These are phyloP conservation scores for Aspergillus neotritici DNA, from an alignment of 2,329 filamentous ascomycete genomes.

Conservation along the genomic window DNA sequence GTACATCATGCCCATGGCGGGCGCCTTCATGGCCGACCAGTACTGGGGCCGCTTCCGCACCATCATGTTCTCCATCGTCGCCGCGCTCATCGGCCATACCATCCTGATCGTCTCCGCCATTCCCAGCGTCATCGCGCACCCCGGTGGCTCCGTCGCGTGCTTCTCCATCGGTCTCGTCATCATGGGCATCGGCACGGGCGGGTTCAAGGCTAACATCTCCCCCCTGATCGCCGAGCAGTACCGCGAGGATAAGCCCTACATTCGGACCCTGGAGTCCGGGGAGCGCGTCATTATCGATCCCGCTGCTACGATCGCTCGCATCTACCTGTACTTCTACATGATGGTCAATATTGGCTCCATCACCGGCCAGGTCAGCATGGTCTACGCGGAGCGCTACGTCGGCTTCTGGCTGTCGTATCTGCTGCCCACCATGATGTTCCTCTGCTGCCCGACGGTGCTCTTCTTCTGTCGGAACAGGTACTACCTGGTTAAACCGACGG, in stretches of 20 bases:
- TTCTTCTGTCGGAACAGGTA: constrained; percentile 58
- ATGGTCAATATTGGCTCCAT: constrained; percentile 64
- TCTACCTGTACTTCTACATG: constrained; percentile 67
- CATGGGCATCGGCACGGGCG: constrained; percentile 69
- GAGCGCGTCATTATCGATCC: constrained; percentile 67
- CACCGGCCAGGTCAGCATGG: constrained; percentile 59
- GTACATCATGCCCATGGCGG: constrained; percentile 55
- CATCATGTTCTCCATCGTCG: constrained; percentile 59
- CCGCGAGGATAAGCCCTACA: constrained; percentile 51
- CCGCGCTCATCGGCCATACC: constrained; percentile 61
- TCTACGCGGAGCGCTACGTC: constrained; percentile 69
- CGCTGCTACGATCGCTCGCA: constrained; percentile 60
- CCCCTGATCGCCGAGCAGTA: constrained; percentile 68
- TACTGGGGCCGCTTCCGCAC: constrained; percentile 65
- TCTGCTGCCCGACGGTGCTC: constrained; percentile 57
- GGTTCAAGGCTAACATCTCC: constrained; percentile 76
- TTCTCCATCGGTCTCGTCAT: constrained; percentile 61
- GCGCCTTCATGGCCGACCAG: constrained; percentile 60
- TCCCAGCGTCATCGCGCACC: constrained; percentile 56
- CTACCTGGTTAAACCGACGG: constrained; percentile 59
- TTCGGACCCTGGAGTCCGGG: constrained; percentile 53
- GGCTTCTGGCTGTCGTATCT: constrained; percentile 70
- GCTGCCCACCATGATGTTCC: constrained; percentile 62
- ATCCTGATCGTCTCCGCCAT: constrained; percentile 62
- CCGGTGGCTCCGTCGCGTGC: constrained; percentile 55